Percentiles rank a stretch among this genome's conserved stretches.
phyloP scores from a whole-genome alignment of 441 rosid genomes.

The Flueggea neowawraea region DNA sequence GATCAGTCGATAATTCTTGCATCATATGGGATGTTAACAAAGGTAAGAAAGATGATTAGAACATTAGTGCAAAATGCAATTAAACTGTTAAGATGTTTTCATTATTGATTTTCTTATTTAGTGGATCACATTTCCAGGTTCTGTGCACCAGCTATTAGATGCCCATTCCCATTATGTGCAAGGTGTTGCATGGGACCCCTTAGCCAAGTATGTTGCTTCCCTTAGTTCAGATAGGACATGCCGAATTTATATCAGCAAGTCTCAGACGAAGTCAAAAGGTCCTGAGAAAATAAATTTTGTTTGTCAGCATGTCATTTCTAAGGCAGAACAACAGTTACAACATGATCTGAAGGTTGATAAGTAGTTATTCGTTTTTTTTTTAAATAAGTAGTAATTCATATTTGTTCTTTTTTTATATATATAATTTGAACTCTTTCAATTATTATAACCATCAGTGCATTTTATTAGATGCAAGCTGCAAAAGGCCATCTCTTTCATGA shows the following conservation, averaged over 20 bases:
- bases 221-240: constrained; percentile 96
- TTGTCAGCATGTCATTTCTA: constrained; percentile 75
- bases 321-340: constrained; percentile 53
- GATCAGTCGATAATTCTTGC: constrained; percentile 98
- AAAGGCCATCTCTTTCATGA: constrained; percentile 88
- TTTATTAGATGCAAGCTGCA: constrained; percentile 38
- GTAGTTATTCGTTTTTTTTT: constrained; percentile 23
- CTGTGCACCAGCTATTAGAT: constrained; percentile 84
- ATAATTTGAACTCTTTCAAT: constrained; percentile 5
- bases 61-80: neutral
- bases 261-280: constrained; percentile 63
- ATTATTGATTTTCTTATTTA: constrained; percentile 7
- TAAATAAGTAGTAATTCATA: constrained; percentile 7
- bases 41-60: constrained; percentile 33
- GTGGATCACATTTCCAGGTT: constrained; percentile 46
- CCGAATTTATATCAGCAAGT: constrained; percentile 71
- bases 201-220: constrained; percentile 73
- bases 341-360: constrained; percentile 26
- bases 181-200: constrained; percentile 98
- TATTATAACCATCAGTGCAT: neutral
- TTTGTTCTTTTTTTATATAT: neutral
- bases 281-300: constrained; percentile 58
- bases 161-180: constrained; percentile 94
- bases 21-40: constrained; percentile 90
- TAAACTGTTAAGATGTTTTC: neutral